phyloP scores from a whole-genome alignment of 805 yeast genomes.

The Candida mattraensis region DNA sequence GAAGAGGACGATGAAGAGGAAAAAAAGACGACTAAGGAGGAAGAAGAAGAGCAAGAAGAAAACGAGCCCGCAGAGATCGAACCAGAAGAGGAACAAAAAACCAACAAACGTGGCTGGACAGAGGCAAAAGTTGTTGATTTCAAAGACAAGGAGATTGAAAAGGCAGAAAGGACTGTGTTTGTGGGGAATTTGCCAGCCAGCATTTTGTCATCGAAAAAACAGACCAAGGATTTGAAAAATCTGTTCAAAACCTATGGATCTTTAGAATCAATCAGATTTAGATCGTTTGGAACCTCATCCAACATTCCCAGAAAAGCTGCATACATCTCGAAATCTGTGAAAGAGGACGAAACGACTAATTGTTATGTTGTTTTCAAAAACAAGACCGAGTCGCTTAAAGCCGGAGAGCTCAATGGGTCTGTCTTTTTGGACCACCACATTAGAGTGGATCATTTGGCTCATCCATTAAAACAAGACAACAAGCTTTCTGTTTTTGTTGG shows the following conservation, averaged over 20 bases:
- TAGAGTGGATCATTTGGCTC: constrained; percentile 90
- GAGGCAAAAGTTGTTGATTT: constrained; percentile 55
- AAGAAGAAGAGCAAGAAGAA: constrained; percentile 29
- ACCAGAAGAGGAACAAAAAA: constrained; percentile 7
- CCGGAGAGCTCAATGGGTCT: constrained; percentile 58
- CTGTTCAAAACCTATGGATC: constrained; percentile 54
- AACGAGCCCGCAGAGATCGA: constrained; percentile 12
- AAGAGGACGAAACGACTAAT: constrained; percentile 75
- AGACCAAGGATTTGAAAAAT: constrained; percentile 63
- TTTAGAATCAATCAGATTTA: constrained; percentile 78
- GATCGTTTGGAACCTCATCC: constrained; percentile 89
- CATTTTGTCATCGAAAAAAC: constrained; percentile 62
- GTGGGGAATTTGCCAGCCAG: constrained; percentile 77
- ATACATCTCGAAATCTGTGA: constrained; percentile 74
- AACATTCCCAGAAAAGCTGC: constrained; percentile 92
- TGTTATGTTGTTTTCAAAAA: constrained; percentile 81
- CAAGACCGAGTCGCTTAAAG: constrained; percentile 47
- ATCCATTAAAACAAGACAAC: constrained; percentile 83
- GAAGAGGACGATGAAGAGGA: constrained; percentile 35
- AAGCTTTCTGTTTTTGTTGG: constrained; percentile 89
- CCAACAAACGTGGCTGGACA: too few species aligned
- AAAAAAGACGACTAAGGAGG: constrained; percentile 13
- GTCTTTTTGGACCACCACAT: constrained; percentile 73
- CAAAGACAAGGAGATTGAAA: constrained; percentile 70
- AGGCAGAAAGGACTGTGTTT: constrained; percentile 82